Base-by-base conservation (phyloP, 2,329 filamentous ascomycete genomes). In the Fusarium agapanthi region DNA sequence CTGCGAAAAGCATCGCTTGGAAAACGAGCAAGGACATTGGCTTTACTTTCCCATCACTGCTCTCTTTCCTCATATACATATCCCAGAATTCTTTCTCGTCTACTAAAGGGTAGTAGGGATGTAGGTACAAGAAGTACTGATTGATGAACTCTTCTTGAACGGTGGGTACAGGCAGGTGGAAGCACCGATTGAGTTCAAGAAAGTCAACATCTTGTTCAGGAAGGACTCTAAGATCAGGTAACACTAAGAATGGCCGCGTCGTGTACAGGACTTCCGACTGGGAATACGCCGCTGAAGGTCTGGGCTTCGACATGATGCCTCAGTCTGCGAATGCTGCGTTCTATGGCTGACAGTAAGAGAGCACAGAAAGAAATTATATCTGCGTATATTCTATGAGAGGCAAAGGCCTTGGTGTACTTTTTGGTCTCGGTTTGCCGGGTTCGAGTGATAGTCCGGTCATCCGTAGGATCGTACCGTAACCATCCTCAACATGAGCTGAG, bases 71-170 rank as follows among this genome's bases (percentile, higher is more conserved):
- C 15, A 65, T n/a, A 16, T 74, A 74, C 71, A 73, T 61, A 16
- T 71, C 44, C 71, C 71, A 73, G 13, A 73, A 74, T 5, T 73
- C 56, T 5, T 58, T 54, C 34, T 73, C 71, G 4, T 73, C 47
- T 10, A 73, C 61, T 8, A 59, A 6, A 9, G 71, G 65, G n/a
- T 72, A 72, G 45, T 71, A 74, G 0, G 71, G 67, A 22, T 74
- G 71, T 8, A 74, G 16, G 16, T 74, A 74, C 3, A 68, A 14
- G n/a, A 67, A 67, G 3, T 67, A 67, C 14, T 67, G 65, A 24
- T 68, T 55, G 22, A 68, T 55, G 16, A 67, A 67, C 24, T 67
- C 65, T 16, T 67, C 65, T 9, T 67, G 65, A 1, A 67, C 26
- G 0, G 41, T 30, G 0, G n/a, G 55, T 8, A 38, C 43, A 2